These are phyloP conservation scores for Mycena citricolor DNA, from an alignment of 1,284 basidiomycete genomes.

Conservation along the genomic window DNA sequence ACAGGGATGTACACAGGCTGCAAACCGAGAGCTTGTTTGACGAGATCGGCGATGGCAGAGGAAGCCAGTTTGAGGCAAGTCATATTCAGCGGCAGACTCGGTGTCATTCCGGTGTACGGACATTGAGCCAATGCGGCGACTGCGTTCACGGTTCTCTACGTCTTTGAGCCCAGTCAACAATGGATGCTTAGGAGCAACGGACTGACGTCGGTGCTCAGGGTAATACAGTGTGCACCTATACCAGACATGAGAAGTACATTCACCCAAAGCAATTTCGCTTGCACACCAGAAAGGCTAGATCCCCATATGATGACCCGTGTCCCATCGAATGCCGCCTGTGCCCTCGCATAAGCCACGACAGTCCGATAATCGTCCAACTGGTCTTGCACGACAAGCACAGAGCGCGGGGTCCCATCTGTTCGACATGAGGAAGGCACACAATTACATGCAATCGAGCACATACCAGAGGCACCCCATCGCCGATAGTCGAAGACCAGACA, in stretches of 20 bases:
- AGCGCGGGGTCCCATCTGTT: constrained; percentile 36
- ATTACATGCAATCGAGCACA: not conserved
- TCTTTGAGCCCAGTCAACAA: not conserved
- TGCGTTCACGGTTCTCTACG: constrained; percentile 31
- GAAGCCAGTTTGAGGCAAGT: constrained; percentile 27
- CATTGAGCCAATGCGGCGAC: constrained; percentile 36
- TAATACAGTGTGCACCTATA: constrained; percentile 37
- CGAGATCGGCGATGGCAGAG: constrained; percentile 29
- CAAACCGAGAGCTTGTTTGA: constrained; percentile 34
- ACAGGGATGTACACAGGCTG: constrained; percentile 37
- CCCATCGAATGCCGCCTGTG: constrained; percentile 34
- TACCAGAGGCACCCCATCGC: constrained; percentile 40
- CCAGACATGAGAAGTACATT: not conserved
- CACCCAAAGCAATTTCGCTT: constrained; percentile 7
- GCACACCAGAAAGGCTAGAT: constrained; percentile 35
- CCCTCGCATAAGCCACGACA: constrained; percentile 36
- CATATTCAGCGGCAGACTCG: constrained; percentile 16
- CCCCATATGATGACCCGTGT: constrained; percentile 38
- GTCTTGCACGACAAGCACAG: constrained; percentile 33
- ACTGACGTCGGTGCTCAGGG: constrained; percentile 35
- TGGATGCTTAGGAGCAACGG: not conserved
- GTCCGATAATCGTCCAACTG: constrained; percentile 42
- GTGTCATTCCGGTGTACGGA: constrained; percentile 32
- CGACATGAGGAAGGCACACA: not conserved
- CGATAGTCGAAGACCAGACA: constrained; percentile 41